These are phyloP conservation scores for Leccinum longicurvipes DNA, from an alignment of 768 basidiomycete genomes.

Conservation along the genomic window DNA sequence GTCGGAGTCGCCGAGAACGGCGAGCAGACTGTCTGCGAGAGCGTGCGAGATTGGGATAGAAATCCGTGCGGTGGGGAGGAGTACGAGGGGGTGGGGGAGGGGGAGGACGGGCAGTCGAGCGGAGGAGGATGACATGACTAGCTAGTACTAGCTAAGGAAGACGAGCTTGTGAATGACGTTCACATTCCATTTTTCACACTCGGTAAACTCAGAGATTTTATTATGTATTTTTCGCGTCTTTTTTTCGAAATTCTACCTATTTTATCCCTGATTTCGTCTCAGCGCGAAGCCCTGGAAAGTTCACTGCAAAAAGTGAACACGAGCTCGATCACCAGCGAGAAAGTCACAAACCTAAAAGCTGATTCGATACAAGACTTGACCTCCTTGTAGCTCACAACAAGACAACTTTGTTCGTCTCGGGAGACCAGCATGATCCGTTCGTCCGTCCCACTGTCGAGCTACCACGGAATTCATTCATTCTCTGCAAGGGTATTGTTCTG, in stretches of 20 bases:
- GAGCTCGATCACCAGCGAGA: background rate
- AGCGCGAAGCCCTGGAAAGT: conserved; percentile 33
- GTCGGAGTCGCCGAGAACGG: conserved; percentile 67
- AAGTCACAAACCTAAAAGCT: conserved; percentile 65
- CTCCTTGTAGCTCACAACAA: conserved; percentile 91
- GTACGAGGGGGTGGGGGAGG: conserved; percentile 66
- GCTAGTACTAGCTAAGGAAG: background rate
- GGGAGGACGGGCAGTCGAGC: conserved; percentile 64
- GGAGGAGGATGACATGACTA: conserved; percentile 17
- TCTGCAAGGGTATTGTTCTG: background rate
- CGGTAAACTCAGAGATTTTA: conserved; percentile 27
- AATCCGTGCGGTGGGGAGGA: conserved; percentile 70
- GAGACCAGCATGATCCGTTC: conserved; percentile 94
- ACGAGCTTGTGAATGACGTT: background rate
- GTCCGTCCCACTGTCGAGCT: conserved; percentile 93
- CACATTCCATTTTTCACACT: conserved; percentile 2
- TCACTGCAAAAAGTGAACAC: conserved; percentile 38
- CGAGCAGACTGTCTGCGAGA: conserved; percentile 62
- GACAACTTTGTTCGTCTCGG: conserved; percentile 92
- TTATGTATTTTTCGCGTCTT: conserved; percentile 51
- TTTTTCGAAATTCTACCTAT: conserved; percentile 67
- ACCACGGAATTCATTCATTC: conserved; percentile 1
- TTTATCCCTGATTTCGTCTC: conserved; percentile 34
- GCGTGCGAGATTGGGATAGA: conserved; percentile 62
- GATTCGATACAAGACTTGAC: conserved; percentile 82